These are phyloP conservation scores for Leptosphaerulina australis DNA, from an alignment of 2,329 filamentous ascomycete genomes.

Conservation along the genomic window DNA sequence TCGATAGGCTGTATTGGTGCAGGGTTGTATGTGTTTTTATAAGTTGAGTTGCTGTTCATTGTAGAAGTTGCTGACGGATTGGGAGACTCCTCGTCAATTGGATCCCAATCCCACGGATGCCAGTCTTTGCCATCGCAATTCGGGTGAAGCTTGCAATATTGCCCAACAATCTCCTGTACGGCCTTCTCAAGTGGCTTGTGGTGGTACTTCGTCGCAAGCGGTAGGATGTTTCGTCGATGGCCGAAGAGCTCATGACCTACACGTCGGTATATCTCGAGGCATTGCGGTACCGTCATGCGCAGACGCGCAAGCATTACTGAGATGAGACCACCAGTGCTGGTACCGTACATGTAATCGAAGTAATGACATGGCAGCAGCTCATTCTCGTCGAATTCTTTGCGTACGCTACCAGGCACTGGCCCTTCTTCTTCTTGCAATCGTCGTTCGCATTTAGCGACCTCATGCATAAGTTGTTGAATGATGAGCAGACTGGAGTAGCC, in stretches of 20 bases:
- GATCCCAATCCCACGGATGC: conserved; percentile 50
- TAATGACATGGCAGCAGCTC: conserved; percentile 58
- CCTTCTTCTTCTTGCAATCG: conserved; percentile 53
- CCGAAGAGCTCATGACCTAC: conserved; percentile 58
- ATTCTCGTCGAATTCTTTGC: conserved; percentile 47
- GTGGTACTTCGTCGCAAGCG: conserved; percentile 57
- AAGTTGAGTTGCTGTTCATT: conserved; percentile 28
- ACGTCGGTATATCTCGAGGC: conserved; percentile 54
- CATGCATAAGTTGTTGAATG: conserved; percentile 56
- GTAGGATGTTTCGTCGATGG: conserved; percentile 51
- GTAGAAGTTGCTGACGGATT: conserved; percentile 17
- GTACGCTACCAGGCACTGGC: conserved; percentile 35
- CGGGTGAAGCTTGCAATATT: conserved; percentile 52
- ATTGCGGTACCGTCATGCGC: conserved; percentile 57
- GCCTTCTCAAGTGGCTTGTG: conserved; percentile 57
- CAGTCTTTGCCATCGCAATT: conserved; percentile 53
- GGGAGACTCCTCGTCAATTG: conserved; percentile 25
- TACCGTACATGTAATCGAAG: conserved; percentile 62
- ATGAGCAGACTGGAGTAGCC: conserved; percentile 59
- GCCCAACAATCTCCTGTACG: conserved; percentile 53
- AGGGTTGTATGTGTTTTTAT: conserved; percentile 20
- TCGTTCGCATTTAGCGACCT: conserved; percentile 54
- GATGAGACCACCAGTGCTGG: conserved; percentile 59
- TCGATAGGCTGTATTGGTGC: conserved; percentile 28
- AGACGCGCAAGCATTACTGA: conserved; percentile 57